Evolutionary conservation across 225 moss, liverwort and hornwort genomes (phyloP).

Genomic region (Lunularia cruciata): DNA sequence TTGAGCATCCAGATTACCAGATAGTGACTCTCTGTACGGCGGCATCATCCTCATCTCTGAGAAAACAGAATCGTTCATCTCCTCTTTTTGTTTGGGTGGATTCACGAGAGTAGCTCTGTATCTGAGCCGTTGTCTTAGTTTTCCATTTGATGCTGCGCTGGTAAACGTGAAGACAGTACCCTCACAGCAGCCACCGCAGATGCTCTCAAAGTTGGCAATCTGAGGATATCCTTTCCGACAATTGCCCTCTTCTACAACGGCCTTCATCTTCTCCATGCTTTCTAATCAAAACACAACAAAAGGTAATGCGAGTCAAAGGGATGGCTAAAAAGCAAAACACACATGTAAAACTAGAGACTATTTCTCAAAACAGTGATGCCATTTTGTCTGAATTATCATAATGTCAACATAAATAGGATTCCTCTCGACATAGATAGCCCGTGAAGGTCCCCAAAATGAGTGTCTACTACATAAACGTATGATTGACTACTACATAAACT

Average conservation of each 20-base stretch:
- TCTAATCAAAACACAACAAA: background rate
- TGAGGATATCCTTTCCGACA: conserved; percentile 4
- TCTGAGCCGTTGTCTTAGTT: conserved; percentile 28
- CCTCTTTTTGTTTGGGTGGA: conserved; percentile 17
- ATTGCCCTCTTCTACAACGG: conserved; percentile 23
- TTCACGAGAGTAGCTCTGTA: conserved; percentile 16
- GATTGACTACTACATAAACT: no score
- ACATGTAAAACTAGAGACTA: no score
- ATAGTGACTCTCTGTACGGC: conserved; percentile 20
- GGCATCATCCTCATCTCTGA: conserved; percentile 51
- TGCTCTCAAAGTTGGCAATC: conserved; percentile 23
- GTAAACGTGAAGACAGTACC: conserved; percentile 55
- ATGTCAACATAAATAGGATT: no score
- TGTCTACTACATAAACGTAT: no score
- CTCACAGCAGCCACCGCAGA: conserved; percentile 46
- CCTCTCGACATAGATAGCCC: no score
- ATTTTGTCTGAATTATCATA: no score
- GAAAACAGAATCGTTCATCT: conserved; percentile 37
- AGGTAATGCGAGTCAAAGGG: no score
- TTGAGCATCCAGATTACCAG: background rate
- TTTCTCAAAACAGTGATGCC: no score
- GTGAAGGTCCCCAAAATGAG: no score
- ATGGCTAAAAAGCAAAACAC: no score
- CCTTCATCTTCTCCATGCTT: conserved; percentile 9
- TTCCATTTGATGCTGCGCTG: conserved; percentile 39